phyloP scores from a whole-genome alignment of 2,329 filamentous ascomycete genomes.

The Aureobasidium sp. region DNA sequence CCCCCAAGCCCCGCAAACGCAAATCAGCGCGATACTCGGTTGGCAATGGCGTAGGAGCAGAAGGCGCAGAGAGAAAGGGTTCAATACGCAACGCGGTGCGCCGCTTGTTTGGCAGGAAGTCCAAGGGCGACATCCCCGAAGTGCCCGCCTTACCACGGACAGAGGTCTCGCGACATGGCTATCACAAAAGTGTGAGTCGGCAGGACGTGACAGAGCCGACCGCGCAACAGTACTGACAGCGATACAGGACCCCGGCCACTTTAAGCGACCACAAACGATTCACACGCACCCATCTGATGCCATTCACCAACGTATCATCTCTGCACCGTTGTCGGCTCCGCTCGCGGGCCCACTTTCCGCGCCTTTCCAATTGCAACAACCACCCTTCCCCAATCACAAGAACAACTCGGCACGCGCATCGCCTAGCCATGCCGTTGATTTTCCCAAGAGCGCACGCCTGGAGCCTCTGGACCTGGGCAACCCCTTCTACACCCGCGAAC shows the following conservation, averaged over 20 bases:
- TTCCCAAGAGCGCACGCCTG: slow-evolving; percentile 28
- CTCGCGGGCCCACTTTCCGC: slow-evolving; percentile 16
- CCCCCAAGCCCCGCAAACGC: neutral
- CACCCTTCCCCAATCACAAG: neutral
- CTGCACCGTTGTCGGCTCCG: neutral
- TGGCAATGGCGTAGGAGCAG: neutral
- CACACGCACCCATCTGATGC: neutral
- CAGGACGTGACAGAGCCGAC: neutral
- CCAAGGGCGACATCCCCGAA: slow-evolving; percentile 19
- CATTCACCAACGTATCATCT: slow-evolving; percentile 12
- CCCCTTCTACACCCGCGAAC: slow-evolving; percentile 21
- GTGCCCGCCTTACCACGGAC: neutral
- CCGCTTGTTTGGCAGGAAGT: slow-evolving; percentile 29
- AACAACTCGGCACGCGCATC: slow-evolving; percentile 21
- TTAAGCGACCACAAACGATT: slow-evolving; percentile 11
- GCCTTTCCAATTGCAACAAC: slow-evolving; percentile 18
- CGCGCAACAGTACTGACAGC: neutral
- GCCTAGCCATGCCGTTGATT: slow-evolving; percentile 28
- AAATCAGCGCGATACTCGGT: slow-evolving; percentile 5
- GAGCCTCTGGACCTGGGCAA: slow-evolving; percentile 29
- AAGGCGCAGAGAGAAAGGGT: slow-evolving; percentile 21
- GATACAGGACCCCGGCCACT: slow-evolving; percentile 16
- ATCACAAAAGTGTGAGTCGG: slow-evolving; percentile 24
- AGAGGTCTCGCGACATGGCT: slow-evolving; percentile 23
- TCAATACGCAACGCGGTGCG: slow-evolving; percentile 30